A percentile compares a stretch with the other conserved stretches of the same genome.
phyloP scores from a whole-genome alignment of 129 eudicot genomes.

The Flaveria sonorensis region DNA sequence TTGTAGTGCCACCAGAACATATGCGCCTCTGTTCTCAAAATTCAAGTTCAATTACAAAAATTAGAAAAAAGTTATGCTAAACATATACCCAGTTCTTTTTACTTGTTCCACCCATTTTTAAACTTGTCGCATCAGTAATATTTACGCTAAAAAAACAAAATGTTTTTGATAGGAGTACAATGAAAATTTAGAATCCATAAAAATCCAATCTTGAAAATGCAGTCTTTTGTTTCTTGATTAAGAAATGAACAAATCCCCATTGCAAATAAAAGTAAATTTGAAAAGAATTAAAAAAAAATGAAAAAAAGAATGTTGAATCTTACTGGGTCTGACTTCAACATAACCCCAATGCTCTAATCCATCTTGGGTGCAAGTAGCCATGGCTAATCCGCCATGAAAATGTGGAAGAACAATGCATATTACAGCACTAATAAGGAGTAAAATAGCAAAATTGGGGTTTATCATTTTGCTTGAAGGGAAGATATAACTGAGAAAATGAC shows the following conservation, averaged over 20 bases:
- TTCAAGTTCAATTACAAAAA: background rate
- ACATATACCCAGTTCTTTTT: no score
- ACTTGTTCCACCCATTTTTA: no score
- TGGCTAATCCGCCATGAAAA: constrained; percentile 34
- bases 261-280: background rate
- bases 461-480: constrained; percentile 22
- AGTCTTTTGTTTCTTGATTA: background rate
- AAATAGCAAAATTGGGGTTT: constrained; percentile 1
- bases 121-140: no score
- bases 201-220: constrained; percentile 22
- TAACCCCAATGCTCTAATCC: constrained; percentile 62
- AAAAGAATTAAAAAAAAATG: no score
- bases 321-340: constrained; percentile 55
- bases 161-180: no score
- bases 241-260: background rate
- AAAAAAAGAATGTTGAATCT: constrained; percentile 16
- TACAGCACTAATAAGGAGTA: constrained; percentile 18
- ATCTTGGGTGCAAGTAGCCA: constrained; percentile 39
- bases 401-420: constrained; percentile 32
- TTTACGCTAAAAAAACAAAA: no score
- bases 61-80: no score
- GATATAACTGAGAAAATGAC: background rate
- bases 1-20: constrained; percentile 65
- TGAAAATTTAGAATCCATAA: background rate
- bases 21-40: constrained; percentile 50